A percentile compares a stretch with the other conserved stretches of the same genome.
Evolutionary conservation across 1,284 basidiomycete species (phyloP).

Genomic region (Trichosporon coremiiforme): DNA sequence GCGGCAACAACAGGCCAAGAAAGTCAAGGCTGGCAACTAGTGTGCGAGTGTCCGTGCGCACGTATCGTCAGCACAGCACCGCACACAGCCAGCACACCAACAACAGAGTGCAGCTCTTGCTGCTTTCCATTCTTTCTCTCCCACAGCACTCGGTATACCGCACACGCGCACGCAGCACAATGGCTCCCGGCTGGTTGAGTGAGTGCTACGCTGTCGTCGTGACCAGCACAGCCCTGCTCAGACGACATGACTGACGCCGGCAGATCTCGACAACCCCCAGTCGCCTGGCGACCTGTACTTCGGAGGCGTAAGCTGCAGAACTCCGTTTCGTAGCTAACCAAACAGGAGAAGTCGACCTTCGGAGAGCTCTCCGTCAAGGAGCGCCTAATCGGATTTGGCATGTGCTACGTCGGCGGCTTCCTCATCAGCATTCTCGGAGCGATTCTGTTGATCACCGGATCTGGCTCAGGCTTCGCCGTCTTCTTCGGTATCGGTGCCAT

Average conservation of each 20-base stretch:
- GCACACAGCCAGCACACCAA: slow-evolving; percentile 7
- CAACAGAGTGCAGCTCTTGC: neutral
- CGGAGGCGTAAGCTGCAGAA: slow-evolving; percentile 45
- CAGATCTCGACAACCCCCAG: slow-evolving; percentile 33
- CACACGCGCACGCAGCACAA: slow-evolving; percentile 12
- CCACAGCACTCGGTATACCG: neutral
- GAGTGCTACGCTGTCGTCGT: slow-evolving; percentile 12
- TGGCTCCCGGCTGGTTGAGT: slow-evolving; percentile 44
- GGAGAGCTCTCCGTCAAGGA: slow-evolving; percentile 73
- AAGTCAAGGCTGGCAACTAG: neutral
- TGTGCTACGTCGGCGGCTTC: slow-evolving; percentile 74
- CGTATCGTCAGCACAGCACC: slow-evolving; percentile 5
- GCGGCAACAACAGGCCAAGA: slow-evolving; percentile 11
- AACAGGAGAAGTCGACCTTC: slow-evolving; percentile 71
- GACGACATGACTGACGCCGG: slow-evolving; percentile 19
- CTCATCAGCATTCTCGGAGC: slow-evolving; percentile 72
- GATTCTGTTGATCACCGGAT: slow-evolving; percentile 73
- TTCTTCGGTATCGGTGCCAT: slow-evolving; percentile 82
- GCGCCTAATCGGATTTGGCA: slow-evolving; percentile 75
- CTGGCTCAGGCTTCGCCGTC: slow-evolving; percentile 77
- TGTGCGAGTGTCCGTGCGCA: neutral
- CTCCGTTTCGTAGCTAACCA: slow-evolving; percentile 19
- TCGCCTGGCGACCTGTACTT: slow-evolving; percentile 51
- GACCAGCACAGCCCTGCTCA: neutral
- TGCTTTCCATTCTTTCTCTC: neutral